Conservation (phyloP, 129 eudicot species). For the Saussurea involucrata region DNA sequence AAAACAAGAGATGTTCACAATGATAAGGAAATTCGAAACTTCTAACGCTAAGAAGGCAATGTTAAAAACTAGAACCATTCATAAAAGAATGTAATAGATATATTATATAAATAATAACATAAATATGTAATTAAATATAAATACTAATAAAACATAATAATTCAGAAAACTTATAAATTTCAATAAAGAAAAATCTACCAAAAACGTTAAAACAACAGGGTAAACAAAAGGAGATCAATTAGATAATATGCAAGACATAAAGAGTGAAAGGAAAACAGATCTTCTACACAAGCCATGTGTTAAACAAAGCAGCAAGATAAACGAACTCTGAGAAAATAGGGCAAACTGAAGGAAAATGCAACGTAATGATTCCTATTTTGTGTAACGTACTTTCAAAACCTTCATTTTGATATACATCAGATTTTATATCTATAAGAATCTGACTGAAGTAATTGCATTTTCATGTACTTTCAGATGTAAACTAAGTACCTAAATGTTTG, state of each 20-base stretch:
- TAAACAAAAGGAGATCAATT: no score
- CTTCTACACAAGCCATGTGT: background rate
- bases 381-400: background rate
- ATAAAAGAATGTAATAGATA: background rate
- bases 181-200: background rate
- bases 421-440: background rate
- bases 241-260: no score
- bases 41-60: background rate
- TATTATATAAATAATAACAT: background rate
- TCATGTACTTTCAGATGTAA: background rate
- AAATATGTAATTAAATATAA: background rate
- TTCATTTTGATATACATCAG: background rate
- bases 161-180: background rate
- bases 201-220: no score
- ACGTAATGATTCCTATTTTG: background rate
- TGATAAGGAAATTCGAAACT: background rate
- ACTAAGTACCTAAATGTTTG: background rate
- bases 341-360: background rate
- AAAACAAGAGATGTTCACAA: background rate
- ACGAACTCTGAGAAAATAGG: background rate
- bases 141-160: background rate
- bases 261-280: background rate
- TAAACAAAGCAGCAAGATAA: no score
- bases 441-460: background rate
- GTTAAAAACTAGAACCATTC: background rate